A percentile compares a stretch with the other conserved stretches of the same genome.
These are phyloP conservation scores for Drechslerella coelobrocha DNA, from an alignment of 2,329 filamentous ascomycete species.

Conservation along the genomic window DNA sequence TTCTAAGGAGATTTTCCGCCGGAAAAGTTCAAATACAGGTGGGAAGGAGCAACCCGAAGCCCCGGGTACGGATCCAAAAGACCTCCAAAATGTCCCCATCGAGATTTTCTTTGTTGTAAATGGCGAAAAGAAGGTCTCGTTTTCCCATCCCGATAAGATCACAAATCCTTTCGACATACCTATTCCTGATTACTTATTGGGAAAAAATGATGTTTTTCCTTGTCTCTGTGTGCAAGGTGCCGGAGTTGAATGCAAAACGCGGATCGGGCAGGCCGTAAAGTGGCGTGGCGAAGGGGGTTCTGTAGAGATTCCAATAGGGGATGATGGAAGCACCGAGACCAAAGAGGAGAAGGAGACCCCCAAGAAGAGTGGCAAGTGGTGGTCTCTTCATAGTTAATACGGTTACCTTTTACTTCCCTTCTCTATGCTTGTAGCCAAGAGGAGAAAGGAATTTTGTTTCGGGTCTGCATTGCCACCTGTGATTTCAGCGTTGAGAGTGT, in stretches of 20 bases:
- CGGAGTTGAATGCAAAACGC: conserved; percentile 42
- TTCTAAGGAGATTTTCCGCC: conserved; percentile 35
- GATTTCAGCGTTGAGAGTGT: too few species aligned
- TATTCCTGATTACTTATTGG: conserved; percentile 35
- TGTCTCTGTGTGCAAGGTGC: conserved; percentile 42
- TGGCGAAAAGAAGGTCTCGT: conserved; percentile 36
- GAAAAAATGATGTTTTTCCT: conserved; percentile 37
- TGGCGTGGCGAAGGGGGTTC: conserved; percentile 44
- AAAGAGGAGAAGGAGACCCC: conserved; percentile 36
- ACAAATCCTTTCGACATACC: conserved; percentile 29
- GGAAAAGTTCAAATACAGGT: conserved; percentile 31
- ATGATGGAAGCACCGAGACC: conserved; percentile 7
- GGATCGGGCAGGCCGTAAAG: conserved; percentile 42
- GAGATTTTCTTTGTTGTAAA: conserved; percentile 44
- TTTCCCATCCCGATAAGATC: conserved; percentile 9
- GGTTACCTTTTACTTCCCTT: background rate
- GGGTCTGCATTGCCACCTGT: too few species aligned
- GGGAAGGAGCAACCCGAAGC: conserved; percentile 34
- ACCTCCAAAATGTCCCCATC: conserved; percentile 19
- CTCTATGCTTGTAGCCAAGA: background rate
- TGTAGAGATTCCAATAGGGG: conserved; percentile 8
- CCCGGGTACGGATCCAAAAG: conserved; percentile 40
- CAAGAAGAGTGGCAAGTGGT: conserved; percentile 43
- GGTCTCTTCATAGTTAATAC: conserved; percentile 25
- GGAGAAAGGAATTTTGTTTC: too few species aligned